Base-by-base conservation (phyloP, 31 red algal species). In the Pterothamnion heteromorphum region DNA sequence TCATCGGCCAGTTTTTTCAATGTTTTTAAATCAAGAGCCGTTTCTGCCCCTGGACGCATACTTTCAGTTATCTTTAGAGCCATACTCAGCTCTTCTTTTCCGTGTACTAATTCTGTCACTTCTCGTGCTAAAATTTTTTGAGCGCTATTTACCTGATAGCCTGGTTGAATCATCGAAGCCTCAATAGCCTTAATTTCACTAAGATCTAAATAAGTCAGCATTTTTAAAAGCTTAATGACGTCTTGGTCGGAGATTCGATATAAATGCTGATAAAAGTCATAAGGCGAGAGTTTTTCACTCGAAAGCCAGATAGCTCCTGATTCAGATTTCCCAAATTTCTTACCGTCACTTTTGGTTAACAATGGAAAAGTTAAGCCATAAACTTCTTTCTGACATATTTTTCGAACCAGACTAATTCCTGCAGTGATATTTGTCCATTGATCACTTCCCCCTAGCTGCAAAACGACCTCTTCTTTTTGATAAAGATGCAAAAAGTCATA, bases 351-450 rank as follows among this genome's bases (percentile, higher is more conserved):
- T 21, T 9, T 94, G 44, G 94, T 96, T 4, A 97, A 88, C 22
- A 97, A 89, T 20, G 96, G 96, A 92, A 95, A 96, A 27, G 95
- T 96, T 26, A 95, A 33, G 38, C 92, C 96, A 86, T 94, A 88
- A 30, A 95, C 81, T 27, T 36, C 24, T 58, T 35, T 24, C 51
- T 74, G 57, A 32, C 36, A 30, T 20, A 96, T 35, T 44, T 91
- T 93, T 37, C 94, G 80, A 31, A 93, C 90, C 37, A 97, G 32
- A 24, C 96, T 94, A 26, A 35, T 93, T 20, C 95, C 95, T 0
- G 95, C 92, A 0, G 90, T 89, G 57, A 97, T 97, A 91, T 97
- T 97, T 36, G 94, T 94, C 95, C 95, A 97, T 87, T 97, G 95
- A 83, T 97, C 95, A 32, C 80, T 88, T 41, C 96, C 96, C 24